phyloP scores from a whole-genome alignment of 2,329 filamentous ascomycete species.

The Colletotrichum tabaci region DNA sequence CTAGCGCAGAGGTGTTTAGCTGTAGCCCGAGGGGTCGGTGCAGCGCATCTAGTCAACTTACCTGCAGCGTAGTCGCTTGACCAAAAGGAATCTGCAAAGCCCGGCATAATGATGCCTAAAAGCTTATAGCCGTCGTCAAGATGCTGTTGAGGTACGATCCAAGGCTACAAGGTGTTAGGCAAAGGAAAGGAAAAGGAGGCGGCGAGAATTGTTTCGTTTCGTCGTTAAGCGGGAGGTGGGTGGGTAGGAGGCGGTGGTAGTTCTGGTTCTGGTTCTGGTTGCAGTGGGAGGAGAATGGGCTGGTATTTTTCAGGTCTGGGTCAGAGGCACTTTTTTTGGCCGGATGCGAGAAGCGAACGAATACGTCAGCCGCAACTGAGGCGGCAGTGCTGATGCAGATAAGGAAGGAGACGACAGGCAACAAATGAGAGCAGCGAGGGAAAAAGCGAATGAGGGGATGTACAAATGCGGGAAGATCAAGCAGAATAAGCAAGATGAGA shows the following conservation, averaged over 20 bases:
- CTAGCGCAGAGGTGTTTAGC: constrained; percentile 53
- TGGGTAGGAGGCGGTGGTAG: neutral
- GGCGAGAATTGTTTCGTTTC: constrained; percentile 40
- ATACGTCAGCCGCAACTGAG: constrained; percentile 37
- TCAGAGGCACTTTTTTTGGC: constrained; percentile 27
- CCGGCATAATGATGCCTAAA: constrained; percentile 79
- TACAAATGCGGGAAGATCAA: constrained; percentile 17
- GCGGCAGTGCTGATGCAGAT: constrained; percentile 8
- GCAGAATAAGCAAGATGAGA: constrained; percentile 23
- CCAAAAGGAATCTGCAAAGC: constrained; percentile 98
- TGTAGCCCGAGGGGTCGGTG: neutral
- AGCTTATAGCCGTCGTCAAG: constrained; percentile 25
- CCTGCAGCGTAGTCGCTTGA: constrained; percentile 96
- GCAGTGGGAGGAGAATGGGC: constrained; percentile 23
- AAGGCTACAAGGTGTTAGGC: constrained; percentile 9
- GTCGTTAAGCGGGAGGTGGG: constrained; percentile 38
- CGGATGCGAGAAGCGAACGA: constrained; percentile 35
- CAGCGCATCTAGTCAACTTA: constrained; percentile 56
- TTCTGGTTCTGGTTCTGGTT: neutral
- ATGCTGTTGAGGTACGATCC: constrained; percentile 22
- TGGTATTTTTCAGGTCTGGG: constrained; percentile 26
- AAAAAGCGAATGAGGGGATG: constrained; percentile 22
- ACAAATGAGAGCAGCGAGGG: constrained; percentile 24
- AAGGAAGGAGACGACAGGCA: constrained; percentile 12
- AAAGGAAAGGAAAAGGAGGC: constrained; percentile 28